phyloP scores from a whole-genome alignment of 352 stramenopile species.

The Pythium scleroteichum region DNA sequence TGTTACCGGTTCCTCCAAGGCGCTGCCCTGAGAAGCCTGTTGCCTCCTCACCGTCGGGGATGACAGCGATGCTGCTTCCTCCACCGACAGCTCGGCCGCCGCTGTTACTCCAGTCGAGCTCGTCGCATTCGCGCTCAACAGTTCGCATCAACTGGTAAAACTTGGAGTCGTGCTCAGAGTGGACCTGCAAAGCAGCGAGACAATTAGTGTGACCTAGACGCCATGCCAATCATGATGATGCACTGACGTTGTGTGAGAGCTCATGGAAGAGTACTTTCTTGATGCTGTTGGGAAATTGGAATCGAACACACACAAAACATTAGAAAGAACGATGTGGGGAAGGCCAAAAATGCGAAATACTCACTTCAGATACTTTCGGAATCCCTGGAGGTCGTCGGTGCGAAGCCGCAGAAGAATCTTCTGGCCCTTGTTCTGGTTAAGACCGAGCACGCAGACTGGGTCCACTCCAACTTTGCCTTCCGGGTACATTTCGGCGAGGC shows the following conservation, averaged over 20 bases:
- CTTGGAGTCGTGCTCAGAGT: constrained; percentile 76
- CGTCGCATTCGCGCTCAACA: constrained; percentile 71
- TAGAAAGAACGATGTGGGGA: background rate
- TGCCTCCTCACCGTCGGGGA: constrained; percentile 26
- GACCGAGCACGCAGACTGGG: constrained; percentile 87
- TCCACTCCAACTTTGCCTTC: constrained; percentile 90
- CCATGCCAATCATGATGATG: too few relatives aligned
- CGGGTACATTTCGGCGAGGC: constrained; percentile 87
- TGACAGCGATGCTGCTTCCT: constrained; percentile 11
- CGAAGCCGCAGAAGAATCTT: constrained; percentile 94
- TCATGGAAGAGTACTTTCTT: constrained; percentile 95
- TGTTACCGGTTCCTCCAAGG: constrained; percentile 40
- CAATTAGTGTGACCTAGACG: too few relatives aligned
- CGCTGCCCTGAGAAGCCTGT: constrained; percentile 27
- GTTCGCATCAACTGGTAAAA: constrained; percentile 85
- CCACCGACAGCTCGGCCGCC: constrained; percentile 43
- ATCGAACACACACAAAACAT: too few relatives aligned
- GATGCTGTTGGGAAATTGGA: constrained; percentile 64
- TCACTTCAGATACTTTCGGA: constrained; percentile 85
- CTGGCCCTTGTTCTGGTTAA: constrained; percentile 95
- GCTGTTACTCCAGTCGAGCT: constrained; percentile 68
- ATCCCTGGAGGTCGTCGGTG: constrained; percentile 93
- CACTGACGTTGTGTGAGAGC: constrained; percentile 92
- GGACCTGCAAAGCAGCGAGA: constrained; percentile 40
- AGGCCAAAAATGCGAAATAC: constrained; percentile 5